Evolutionary conservation across 2,329 filamentous ascomycete species (phyloP), one percentile per base, ranked within the genome.

Genomic region (Sclerotiophoma versabilis): DNA sequence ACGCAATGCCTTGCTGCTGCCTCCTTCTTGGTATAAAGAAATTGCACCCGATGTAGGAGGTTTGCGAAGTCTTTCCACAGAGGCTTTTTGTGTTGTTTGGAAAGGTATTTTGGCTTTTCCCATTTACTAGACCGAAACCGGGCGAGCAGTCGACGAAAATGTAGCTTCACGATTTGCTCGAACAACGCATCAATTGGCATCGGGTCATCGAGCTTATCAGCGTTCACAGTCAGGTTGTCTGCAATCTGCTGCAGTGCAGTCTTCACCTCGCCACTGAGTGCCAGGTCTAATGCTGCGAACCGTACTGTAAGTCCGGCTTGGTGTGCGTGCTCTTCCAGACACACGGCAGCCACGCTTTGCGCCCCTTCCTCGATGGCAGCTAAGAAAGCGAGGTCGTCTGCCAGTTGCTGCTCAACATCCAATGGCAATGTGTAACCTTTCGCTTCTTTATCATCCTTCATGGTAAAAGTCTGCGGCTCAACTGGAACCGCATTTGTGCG

Each of bases 401-500:
- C 51, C n/a, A 54, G 26, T 10, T 45, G 51, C 39, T 54, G 51
- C 15, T 54, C 51, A 4, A 54, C 33, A 9, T 20, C 15, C 2
- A 54, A 22, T 3, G 51, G 51, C 3, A 54, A 22, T 9, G 15
- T 34, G 11, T 39, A 27, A 8, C 17, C 17, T 3, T 10, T 15
- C 17, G 7, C 17, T 1, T 12, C 2, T 3, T 19, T 19, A 11
- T 10, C 6, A 14, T 36, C n/a, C 20, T 37, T 5, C 5, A 39
- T 15, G 1, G 22, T 20, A 22, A 54, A 49, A 8, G 19, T 38
- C 17, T 45, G 51, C 15, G 51, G 44, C 10, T 48, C 45, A 22
- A 54, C n/a, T 8, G 51, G 51, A 5, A 54, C 51, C 19, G 51
- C 51, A 27, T 54, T 54, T 20, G 51, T 54, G 33, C 51, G 33